These are phyloP conservation scores for Ogataea hybrid DNA, from an alignment of 1,139 yeast species.

Conservation along the genomic window DNA sequence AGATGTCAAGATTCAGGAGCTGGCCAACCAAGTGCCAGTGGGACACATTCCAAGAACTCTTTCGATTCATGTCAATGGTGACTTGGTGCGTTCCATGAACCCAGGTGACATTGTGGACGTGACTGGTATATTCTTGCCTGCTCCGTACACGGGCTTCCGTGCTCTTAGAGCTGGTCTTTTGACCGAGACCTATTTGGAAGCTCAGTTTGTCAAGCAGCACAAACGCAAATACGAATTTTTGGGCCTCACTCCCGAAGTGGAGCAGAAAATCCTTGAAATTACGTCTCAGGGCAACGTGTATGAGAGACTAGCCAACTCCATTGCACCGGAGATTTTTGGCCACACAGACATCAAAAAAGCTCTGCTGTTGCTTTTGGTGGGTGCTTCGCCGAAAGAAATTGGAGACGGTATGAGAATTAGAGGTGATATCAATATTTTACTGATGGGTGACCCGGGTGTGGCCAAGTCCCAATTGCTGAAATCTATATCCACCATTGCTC, in stretches of 20 bases:
- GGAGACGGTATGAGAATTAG: slow-evolving; percentile 97
- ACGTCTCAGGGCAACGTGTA: slow-evolving; percentile 67
- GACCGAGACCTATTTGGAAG: slow-evolving; percentile 92
- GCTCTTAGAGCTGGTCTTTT: slow-evolving; percentile 90
- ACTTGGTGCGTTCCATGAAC: slow-evolving; percentile 77
- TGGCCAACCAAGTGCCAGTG: slow-evolving; percentile 95
- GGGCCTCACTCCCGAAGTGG: slow-evolving; percentile 56
- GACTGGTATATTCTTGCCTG: slow-evolving; percentile 88
- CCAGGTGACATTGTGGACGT: slow-evolving; percentile 97
- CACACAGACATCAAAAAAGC: slow-evolving; percentile 94
- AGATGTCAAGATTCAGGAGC: slow-evolving; percentile 91
- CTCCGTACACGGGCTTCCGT: slow-evolving; percentile 93
- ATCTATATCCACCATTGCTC: slow-evolving; percentile 90
- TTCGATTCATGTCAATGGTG: slow-evolving; percentile 84
- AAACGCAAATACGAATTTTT: slow-evolving; percentile 80
- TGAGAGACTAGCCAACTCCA: slow-evolving; percentile 77
- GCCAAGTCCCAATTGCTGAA: slow-evolving; percentile 96
- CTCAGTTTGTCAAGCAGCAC: slow-evolving; percentile 82
- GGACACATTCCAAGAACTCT: slow-evolving; percentile 95
- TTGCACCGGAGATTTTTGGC: slow-evolving; percentile 98
- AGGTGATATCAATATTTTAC: slow-evolving; percentile 94
- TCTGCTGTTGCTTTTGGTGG: slow-evolving; percentile 75
- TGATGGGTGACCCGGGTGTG: slow-evolving; percentile 99
- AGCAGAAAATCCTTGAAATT: slow-evolving; percentile 53
- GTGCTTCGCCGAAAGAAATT: slow-evolving; percentile 93